These are phyloP conservation scores for Kodamaea laetipori DNA, from an alignment of 805 yeast species.

Conservation along the genomic window DNA sequence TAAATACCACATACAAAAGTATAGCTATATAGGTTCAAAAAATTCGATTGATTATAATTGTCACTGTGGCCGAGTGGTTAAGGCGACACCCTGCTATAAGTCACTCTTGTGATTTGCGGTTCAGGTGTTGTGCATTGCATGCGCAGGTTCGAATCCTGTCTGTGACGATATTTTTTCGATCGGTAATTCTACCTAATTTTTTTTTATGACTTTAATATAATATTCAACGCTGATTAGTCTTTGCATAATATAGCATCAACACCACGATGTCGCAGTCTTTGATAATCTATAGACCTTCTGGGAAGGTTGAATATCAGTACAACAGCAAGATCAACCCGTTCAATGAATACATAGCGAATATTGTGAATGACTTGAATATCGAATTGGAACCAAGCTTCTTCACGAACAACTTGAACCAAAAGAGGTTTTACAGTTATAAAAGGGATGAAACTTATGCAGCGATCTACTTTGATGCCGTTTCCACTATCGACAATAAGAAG, in stretches of 20 bases:
- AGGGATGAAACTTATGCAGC: slow-evolving; percentile 34
- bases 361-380: slow-evolving; percentile 38
- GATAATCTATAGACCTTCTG: slow-evolving; percentile 38
- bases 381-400: slow-evolving; percentile 37
- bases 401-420: slow-evolving; percentile 34
- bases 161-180: slow-evolving; percentile 38
- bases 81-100: slow-evolving; percentile 34
- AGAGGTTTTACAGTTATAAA: slow-evolving; percentile 36
- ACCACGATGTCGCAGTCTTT: slow-evolving; percentile 42
- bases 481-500: slow-evolving; percentile 42
- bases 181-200: not conserved
- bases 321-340: slow-evolving; percentile 40
- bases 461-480: slow-evolving; percentile 40
- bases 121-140: slow-evolving; percentile 39
- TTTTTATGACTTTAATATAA: slow-evolving; percentile 1
- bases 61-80: slow-evolving; percentile 40
- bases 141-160: slow-evolving; percentile 59
- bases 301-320: slow-evolving; percentile 38
- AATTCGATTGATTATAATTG: no score
- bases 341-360: slow-evolving; percentile 37
- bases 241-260: not conserved
- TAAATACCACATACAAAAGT: no score
- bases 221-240: not conserved
- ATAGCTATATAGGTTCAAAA: no score
- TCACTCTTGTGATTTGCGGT: slow-evolving; percentile 13